phyloP scores from a whole-genome alignment of 2,329 filamentous ascomycete genomes.

The Claviceps sorghi region DNA sequence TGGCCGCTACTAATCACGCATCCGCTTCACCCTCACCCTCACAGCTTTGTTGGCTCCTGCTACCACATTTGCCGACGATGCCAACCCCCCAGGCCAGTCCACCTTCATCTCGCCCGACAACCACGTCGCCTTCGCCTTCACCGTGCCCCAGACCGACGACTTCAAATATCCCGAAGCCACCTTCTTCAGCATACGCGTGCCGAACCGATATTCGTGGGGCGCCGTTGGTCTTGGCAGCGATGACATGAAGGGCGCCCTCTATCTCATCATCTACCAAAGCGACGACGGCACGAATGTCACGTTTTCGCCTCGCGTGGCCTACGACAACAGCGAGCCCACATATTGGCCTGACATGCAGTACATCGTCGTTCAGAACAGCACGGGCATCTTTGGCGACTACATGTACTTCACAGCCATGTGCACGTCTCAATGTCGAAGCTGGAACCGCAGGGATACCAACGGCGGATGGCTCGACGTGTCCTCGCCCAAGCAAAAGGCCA shows the following conservation, averaged over 20 bases:
- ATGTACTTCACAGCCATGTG: slow-evolving; percentile 39
- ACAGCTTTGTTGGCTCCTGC: slow-evolving; percentile 13
- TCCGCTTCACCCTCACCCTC: neutral
- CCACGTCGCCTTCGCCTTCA: slow-evolving; percentile 33
- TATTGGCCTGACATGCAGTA: slow-evolving; percentile 29
- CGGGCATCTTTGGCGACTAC: slow-evolving; percentile 30
- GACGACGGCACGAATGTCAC: slow-evolving; percentile 34
- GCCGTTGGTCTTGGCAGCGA: slow-evolving; percentile 39
- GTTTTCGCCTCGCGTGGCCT: slow-evolving; percentile 37
- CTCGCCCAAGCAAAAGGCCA: slow-evolving; percentile 32
- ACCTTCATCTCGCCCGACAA: slow-evolving; percentile 30
- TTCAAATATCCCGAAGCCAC: slow-evolving; percentile 23
- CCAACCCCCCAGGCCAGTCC: slow-evolving; percentile 21
- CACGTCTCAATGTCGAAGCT: slow-evolving; percentile 33
- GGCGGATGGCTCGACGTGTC: slow-evolving; percentile 34
- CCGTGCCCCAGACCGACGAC: slow-evolving; percentile 30
- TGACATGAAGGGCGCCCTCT: slow-evolving; percentile 36
- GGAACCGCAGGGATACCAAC: slow-evolving; percentile 20
- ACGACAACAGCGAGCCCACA: slow-evolving; percentile 37
- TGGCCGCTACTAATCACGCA: neutral
- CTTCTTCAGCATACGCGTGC: slow-evolving; percentile 39
- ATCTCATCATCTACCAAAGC: slow-evolving; percentile 40
- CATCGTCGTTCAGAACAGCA: slow-evolving; percentile 27
- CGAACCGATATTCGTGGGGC: slow-evolving; percentile 32
- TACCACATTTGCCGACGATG: slow-evolving; percentile 13